Evolutionary conservation across 2,329 filamentous ascomycete species (phyloP), one percentile per base, ranked within the genome.

Genomic region (Penicillium sp.): DNA sequence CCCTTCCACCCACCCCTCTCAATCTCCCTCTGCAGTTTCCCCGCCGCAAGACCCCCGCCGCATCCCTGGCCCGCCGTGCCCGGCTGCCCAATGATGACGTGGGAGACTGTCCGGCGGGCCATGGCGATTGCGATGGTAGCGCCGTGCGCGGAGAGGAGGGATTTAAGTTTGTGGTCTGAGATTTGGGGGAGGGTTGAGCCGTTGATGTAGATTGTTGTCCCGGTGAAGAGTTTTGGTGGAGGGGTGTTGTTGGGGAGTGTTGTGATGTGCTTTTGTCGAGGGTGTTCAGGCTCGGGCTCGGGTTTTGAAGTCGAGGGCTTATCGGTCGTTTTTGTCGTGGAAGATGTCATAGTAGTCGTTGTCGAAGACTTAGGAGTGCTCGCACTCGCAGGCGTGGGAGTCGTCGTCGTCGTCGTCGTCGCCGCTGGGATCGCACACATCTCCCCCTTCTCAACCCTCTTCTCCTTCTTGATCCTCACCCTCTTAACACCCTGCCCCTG

Each of bases 81-180:
- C 18, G 86, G 84, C 54, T 79, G 82, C 7, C 90, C 91, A 6
- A 96, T 76, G 57, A 97, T 89, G 61, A 97, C 89, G 75, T 97
- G 93, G 36, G 92, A 96, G 65, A 96, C 91, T 52, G 83, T 84
- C 39, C 87, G 84, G 46, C 91, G 85, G 10, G 86, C 89, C 10
- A 96, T 84, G 59, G 87, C 82, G 37, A 92, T 83, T 3, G 90
- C 88, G 66, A 91, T 81, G 43, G 78, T 81, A 0, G 87, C 94
- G 19, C 93, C 94, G 70, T 96, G 86, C 57, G 87, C 82, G 5
- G 83, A 85, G 39, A 97, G 83, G 16, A 96, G 75, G 56, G 88
- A 87, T 79, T 95, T 96, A 58, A 97, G 83, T 72, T 86, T 89
- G 78, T 96, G 90, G 74, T 97, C 93, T 14, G 91, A 96, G 61